These are phyloP conservation scores for Basidioascus undulatus DNA, from an alignment of 768 basidiomycete species.

Conservation along the genomic window DNA sequence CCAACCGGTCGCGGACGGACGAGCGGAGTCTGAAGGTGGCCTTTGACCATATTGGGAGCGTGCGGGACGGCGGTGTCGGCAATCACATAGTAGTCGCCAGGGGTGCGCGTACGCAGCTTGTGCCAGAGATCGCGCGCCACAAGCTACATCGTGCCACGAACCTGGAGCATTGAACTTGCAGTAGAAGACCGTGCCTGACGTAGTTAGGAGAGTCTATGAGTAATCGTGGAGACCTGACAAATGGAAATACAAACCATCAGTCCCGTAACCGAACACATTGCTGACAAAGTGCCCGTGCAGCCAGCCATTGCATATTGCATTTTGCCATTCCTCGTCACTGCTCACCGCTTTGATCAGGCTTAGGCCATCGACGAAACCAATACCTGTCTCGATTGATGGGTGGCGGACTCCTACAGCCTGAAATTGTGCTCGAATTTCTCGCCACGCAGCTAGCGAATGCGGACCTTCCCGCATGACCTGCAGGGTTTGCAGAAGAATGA, in stretches of 20 bases:
- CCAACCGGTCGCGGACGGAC: too few relatives aligned
- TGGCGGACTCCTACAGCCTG: constrained; percentile 9
- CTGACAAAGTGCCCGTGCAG: constrained; percentile 22
- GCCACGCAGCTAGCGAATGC: constrained; percentile 15
- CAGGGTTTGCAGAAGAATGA: constrained; percentile 18
- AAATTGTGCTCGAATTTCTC: not conserved
- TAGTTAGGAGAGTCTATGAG: too few relatives aligned
- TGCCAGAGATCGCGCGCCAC: too few relatives aligned
- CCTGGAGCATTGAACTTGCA: too few relatives aligned
- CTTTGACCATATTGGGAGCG: too few relatives aligned
- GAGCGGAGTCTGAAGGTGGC: too few relatives aligned
- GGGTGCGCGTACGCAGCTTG: too few relatives aligned
- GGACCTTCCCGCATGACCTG: constrained; percentile 15
- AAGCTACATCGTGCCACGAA: too few relatives aligned
- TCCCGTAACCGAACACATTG: constrained; percentile 20
- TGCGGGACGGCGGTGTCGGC: too few relatives aligned
- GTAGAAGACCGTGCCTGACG: too few relatives aligned
- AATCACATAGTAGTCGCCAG: too few relatives aligned
- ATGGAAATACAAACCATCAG: constrained; percentile 15
- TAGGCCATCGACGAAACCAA: constrained; percentile 24
- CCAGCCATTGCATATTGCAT: constrained; percentile 28
- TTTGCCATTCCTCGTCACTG: constrained; percentile 23
- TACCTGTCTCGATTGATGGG: constrained; percentile 19
- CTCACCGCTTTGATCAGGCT: constrained; percentile 21
- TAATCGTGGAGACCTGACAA: too few relatives aligned